These are phyloP conservation scores for Camelina neglecta DNA, from an alignment of 345 rosid species.

Conservation along the genomic window DNA sequence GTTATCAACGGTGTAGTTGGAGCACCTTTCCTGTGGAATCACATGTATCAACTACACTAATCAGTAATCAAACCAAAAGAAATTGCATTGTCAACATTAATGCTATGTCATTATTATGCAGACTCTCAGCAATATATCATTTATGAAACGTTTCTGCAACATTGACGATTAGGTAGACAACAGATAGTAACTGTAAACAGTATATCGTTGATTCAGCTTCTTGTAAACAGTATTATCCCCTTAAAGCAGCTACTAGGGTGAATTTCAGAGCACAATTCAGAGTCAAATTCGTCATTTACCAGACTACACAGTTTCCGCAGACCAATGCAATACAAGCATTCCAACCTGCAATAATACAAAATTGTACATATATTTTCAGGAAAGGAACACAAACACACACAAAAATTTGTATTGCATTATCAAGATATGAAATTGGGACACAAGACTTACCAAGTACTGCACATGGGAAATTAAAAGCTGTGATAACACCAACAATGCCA, in stretches of 20 bases:
- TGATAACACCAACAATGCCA: constrained; percentile 95
- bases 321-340: constrained; percentile 98
- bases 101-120: not conserved
- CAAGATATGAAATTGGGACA: constrained; percentile 15
- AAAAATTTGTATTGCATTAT: constrained; percentile 1
- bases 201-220: not conserved
- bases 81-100: constrained; percentile 1
- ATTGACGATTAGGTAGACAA: not conserved
- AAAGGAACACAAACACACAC: not conserved
- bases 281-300: constrained; percentile 57
- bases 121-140: not conserved
- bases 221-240: not conserved
- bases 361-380: not conserved
- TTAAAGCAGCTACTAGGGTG: not conserved
- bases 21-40: constrained; percentile 85
- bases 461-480: constrained; percentile 96
- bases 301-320: constrained; percentile 95
- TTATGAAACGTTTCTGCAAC: not conserved
- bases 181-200: not conserved
- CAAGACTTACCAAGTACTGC: constrained; percentile 89
- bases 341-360: constrained; percentile 69
- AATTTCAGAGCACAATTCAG: not conserved
- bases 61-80: not conserved
- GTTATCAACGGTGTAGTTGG: constrained; percentile 95
- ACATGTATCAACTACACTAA: not conserved